Base-by-base conservation (phyloP, 805 yeast species). In the Candida saitoana region DNA sequence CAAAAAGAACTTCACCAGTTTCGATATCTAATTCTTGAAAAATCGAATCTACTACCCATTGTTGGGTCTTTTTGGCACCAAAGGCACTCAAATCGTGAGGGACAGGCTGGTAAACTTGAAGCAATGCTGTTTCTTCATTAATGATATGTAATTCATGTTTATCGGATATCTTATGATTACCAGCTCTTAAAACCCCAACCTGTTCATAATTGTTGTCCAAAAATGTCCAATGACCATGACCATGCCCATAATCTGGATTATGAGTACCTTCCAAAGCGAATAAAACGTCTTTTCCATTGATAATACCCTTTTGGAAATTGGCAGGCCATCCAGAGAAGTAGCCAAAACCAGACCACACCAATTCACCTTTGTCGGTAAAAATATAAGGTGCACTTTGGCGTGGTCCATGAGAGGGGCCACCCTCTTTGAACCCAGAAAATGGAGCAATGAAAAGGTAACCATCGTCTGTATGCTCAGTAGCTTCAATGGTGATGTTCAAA, bases 321-420 rank as follows among this genome's bases (percentile, higher is more conserved):
- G 63, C 44, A 8, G 60, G 53, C 57, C 63, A 54, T 30, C 58
- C 63, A 5, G 65, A 61, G 38, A 57, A 57, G 45, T 57, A 55
- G 3, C 56, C 44, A 46, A 56, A 64, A 3, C 70, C 66, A 3
- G 67, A 60, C 70, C 70, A 66, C 12, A 65, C 63, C 18, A 66
- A 50, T 18, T 63, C 69, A 9, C 69, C 70, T n/a, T 52, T 38
- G 22, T 54, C 56, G 19, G 55, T 55, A 43, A 54, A 66, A 20
- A 66, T 64, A 42, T 66, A 63, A 8, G 66, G 61, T 30, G 65
- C 68, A 12, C 64, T 58, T 40, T 63, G 69, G n/a, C n/a, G n/a
- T n/a, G n/a, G n/a, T n/a, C n/a, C n/a, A n/a, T n/a, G n/a, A 14
- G 40, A 38, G 3, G 16, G 42, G 12, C 52, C 56, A 20, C 47